Base-by-base conservation (phyloP, 805 yeast species). In the Candida patagonica region DNA sequence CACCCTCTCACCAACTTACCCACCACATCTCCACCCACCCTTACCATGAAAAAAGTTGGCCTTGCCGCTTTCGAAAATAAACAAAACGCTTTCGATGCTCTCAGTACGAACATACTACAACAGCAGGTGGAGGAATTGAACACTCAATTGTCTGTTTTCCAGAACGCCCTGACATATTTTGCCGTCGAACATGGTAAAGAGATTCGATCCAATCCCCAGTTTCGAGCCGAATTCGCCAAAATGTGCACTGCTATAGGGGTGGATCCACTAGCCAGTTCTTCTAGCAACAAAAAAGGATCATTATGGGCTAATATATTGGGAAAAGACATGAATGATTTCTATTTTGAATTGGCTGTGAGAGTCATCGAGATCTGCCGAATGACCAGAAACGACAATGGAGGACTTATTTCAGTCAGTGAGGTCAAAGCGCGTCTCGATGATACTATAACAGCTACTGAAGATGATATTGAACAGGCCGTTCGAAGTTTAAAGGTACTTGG, bases 221-320 rank as follows among this genome's bases (percentile, higher is more conserved):
- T 86, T 51, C 65, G 94, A 23, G 63, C 70, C 22, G 79, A 83
- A 54, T 85, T 87, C 57, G 76, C 84, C 26, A 71, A 73, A 43
- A 78, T 88, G 64, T 86, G 95, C 52, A 65, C 71, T 3, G 73
- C 78, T 49, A 78, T 87, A 22, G 96, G 96, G 1, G 78, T 87
- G 15, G 96, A 88, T 56, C 92, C 95, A 0, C 57, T 88, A 21
- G 65, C 67, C 2, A 51, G 57, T n/a, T 53, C 58, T 9, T 45
- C 57, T 15, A 47, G 53, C 2, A 47, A 53, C 26, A 52, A 46
- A 13, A 43, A 49, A 30, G 57, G 56, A 12, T 57, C 65, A 6
- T 44, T 61, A 19, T 63, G 63, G 55, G 54, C 70, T 10, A 57
- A 52, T 36, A 47, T 53, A 12, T 53, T 54, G 24, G 60, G 63